Evolutionary conservation across 2,329 filamentous ascomycete species (phyloP).

Genomic region (Leptodontidium sp.): DNA sequence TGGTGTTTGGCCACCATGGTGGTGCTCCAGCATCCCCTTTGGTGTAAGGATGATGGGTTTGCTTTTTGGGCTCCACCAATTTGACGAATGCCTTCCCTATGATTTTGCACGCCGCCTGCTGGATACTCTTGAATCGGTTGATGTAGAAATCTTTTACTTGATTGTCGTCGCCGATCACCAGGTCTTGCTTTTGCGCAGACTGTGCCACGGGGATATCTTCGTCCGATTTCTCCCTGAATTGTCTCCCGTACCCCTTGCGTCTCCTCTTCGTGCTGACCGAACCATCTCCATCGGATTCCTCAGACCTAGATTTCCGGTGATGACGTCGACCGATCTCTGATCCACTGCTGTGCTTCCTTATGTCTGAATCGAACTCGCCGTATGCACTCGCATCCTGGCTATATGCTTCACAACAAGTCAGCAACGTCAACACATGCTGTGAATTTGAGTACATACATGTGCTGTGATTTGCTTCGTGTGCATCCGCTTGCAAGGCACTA

Average conservation of each 20-base stretch:
- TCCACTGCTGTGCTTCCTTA: slow-evolving; percentile 26
- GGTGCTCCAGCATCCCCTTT: slow-evolving; percentile 68
- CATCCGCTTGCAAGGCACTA: slow-evolving; percentile 6
- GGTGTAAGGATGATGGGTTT: slow-evolving; percentile 77
- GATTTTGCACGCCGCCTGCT: slow-evolving; percentile 75
- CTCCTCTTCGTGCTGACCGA: slow-evolving; percentile 36
- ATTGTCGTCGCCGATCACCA: slow-evolving; percentile 62
- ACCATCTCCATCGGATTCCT: slow-evolving; percentile 40
- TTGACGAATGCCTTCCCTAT: slow-evolving; percentile 82
- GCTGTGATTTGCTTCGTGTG: background rate
- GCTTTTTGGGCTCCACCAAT: slow-evolving; percentile 78
- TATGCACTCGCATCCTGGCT: slow-evolving; percentile 33
- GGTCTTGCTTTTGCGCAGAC: slow-evolving; percentile 38
- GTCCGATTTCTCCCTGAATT: slow-evolving; percentile 28
- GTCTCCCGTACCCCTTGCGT: slow-evolving; percentile 29
- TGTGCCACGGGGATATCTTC: slow-evolving; percentile 35
- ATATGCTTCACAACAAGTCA: slow-evolving; percentile 33
- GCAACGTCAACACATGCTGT: background rate
- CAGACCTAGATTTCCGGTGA: slow-evolving; percentile 33
- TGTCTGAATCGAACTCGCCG: slow-evolving; percentile 34
- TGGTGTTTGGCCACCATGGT: slow-evolving; percentile 70
- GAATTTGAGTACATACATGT: background rate
- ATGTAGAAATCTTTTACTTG: slow-evolving; percentile 68
- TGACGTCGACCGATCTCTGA: slow-evolving; percentile 32
- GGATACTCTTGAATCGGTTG: slow-evolving; percentile 68